Conservation (phyloP, 2,329 filamentous ascomycete species). For the Leptographium wingfieldii region DNA sequence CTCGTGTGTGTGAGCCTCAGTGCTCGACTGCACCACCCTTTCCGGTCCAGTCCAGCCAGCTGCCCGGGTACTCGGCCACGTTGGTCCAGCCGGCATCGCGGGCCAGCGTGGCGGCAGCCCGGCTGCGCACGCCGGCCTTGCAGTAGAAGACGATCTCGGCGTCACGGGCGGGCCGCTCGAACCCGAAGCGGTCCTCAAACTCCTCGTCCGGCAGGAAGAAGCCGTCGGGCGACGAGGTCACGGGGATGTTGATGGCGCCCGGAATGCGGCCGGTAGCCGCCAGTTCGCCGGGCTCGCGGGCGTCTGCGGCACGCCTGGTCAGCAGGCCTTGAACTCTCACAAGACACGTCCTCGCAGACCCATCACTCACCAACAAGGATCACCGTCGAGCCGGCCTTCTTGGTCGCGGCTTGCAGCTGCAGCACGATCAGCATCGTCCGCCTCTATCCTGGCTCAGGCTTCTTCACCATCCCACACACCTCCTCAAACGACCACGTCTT, state of each 20-base stretch:
- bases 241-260: constrained; percentile 67
- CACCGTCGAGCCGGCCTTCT: constrained; percentile 19
- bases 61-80: constrained; percentile 61
- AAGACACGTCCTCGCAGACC: neutral
- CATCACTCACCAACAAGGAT: constrained; percentile 33
- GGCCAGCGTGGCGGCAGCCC: constrained; percentile 65
- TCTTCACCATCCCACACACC: constrained; percentile 13
- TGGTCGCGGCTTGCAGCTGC: constrained; percentile 28
- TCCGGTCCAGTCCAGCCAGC: constrained; percentile 71
- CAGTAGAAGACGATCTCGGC: constrained; percentile 74
- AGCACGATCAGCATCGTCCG: neutral
- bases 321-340: neutral
- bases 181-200: constrained; percentile 74
- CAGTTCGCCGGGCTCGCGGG: constrained; percentile 61
- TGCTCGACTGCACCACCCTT: constrained; percentile 52
- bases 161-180: constrained; percentile 47
- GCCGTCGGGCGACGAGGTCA: constrained; percentile 64
- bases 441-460: too few relatives aligned
- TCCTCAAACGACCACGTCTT: constrained; percentile 37
- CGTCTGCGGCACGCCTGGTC: constrained; percentile 32
- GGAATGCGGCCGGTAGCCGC: constrained; percentile 60
- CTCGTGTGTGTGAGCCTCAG: neutral
- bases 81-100: constrained; percentile 60
- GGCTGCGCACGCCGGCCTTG: constrained; percentile 76
- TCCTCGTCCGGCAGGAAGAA: constrained; percentile 65